Conservation (phyloP, 2,329 filamentous ascomycete genomes). For the Colletotrichum cuscutae region DNA sequence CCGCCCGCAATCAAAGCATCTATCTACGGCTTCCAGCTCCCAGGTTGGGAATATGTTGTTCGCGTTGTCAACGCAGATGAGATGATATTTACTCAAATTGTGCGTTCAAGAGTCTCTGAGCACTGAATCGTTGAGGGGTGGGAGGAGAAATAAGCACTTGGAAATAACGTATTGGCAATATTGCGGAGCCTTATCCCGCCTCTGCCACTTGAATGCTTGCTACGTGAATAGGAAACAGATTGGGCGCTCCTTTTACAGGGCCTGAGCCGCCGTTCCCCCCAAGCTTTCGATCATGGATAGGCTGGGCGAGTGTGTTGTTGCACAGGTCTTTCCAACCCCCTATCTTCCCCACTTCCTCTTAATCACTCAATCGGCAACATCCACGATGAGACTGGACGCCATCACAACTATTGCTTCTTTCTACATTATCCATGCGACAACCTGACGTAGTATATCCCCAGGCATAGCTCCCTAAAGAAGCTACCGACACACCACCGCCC, state of each 20-base stretch:
- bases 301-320: not conserved
- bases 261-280: not conserved
- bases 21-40: too few relatives aligned
- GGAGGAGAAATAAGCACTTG: too few relatives aligned
- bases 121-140: too few relatives aligned
- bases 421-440: constrained; percentile 31
- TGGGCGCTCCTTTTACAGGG: not conserved
- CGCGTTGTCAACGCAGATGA: too few relatives aligned
- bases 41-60: too few relatives aligned
- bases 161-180: too few relatives aligned
- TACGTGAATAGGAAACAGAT: not conserved
- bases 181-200: not conserved
- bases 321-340: not conserved
- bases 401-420: constrained; percentile 24
- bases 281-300: not conserved
- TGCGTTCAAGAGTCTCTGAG: too few relatives aligned
- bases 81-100: too few relatives aligned
- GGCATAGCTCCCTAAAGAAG: constrained; percentile 9
- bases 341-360: not conserved
- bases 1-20: too few relatives aligned
- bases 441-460: constrained; percentile 14
- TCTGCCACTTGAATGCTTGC: not conserved
- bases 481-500: not conserved
- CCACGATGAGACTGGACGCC: constrained; percentile 19
- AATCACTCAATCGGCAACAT: constrained; percentile 26